Conservation (phyloP, 225 moss, liverwort and hornwort genomes). For the Rhytidiadelphus loreus region DNA sequence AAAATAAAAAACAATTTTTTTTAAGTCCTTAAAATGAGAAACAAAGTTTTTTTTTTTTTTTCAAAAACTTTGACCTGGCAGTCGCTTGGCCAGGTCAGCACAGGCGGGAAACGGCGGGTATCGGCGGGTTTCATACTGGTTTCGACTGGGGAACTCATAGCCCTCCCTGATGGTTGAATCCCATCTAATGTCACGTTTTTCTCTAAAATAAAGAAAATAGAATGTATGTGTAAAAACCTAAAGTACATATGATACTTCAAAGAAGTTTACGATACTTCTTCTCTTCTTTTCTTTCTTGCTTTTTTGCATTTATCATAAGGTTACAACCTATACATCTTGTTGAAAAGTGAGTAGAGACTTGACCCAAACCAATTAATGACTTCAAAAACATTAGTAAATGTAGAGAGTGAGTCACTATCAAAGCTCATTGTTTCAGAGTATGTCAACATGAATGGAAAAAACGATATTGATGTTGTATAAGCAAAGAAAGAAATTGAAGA, state of each 20-base stretch:
- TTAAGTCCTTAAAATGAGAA: too few species aligned
- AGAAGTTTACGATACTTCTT: neutral
- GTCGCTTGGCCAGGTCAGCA: too few species aligned
- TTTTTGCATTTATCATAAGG: neutral
- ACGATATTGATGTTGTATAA: neutral
- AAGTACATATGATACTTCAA: neutral
- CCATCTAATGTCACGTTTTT: too few species aligned
- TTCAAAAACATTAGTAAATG: neutral
- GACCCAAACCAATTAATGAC: neutral
- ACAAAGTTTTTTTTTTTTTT: too few species aligned
- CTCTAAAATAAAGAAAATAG: neutral
- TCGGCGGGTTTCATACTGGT: too few species aligned
- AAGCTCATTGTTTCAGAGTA: neutral
- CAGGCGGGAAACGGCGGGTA: too few species aligned
- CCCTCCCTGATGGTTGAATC: too few species aligned
- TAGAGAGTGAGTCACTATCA: neutral
- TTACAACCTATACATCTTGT: neutral
- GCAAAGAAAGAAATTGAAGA: neutral
- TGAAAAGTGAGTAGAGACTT: neutral
- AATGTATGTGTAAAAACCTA: neutral
- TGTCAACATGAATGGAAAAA: neutral
- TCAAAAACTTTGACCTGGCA: too few species aligned
- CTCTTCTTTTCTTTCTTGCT: neutral
- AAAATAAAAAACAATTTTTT: too few species aligned
- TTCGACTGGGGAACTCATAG: too few species aligned